A percentile compares a stretch with the other conserved stretches of the same genome.
phyloP scores from a whole-genome alignment of 805 yeast species.

The Metschnikowia santaceciliae region DNA sequence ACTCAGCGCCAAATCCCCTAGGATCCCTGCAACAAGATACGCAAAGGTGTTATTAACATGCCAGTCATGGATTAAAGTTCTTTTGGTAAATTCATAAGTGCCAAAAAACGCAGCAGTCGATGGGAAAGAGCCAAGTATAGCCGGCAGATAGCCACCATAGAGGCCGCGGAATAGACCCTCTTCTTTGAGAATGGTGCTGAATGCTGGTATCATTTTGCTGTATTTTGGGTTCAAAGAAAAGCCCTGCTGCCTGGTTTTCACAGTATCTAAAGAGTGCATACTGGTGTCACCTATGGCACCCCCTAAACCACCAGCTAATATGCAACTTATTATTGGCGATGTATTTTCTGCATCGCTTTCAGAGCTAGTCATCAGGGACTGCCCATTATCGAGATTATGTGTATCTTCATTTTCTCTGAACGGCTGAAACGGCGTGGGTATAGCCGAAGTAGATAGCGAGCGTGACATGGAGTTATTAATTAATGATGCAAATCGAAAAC shows the following conservation, averaged over 20 bases:
- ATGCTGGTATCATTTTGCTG: slow-evolving; percentile 71
- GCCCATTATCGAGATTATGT: not conserved
- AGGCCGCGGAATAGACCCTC: slow-evolving; percentile 85
- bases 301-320: slow-evolving; percentile 92
- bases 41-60: slow-evolving; percentile 73
- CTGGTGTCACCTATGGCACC: slow-evolving; percentile 88
- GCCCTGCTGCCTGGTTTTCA: slow-evolving; percentile 97
- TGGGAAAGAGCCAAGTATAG: slow-evolving; percentile 89
- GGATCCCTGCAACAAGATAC: slow-evolving; percentile 78
- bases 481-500: not conserved
- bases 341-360: slow-evolving; percentile 4
- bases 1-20: slow-evolving; percentile 92
- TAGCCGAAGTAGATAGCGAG: slow-evolving; percentile 16
- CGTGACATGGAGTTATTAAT: slow-evolving; percentile 11
- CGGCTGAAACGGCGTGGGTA: slow-evolving; percentile 20
- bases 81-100: slow-evolving; percentile 79
- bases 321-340: slow-evolving; percentile 53
- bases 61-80: slow-evolving; percentile 60
- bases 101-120: slow-evolving; percentile 93
- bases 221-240: slow-evolving; percentile 67
- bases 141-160: slow-evolving; percentile 91
- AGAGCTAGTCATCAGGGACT: not conserved
- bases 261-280: slow-evolving; percentile 96
- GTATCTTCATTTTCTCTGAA: slow-evolving; percentile 8
- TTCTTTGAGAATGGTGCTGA: slow-evolving; percentile 65